phyloP scores from a whole-genome alignment of 1,284 basidiomycete genomes.

The Limonomyces culmigenus region DNA sequence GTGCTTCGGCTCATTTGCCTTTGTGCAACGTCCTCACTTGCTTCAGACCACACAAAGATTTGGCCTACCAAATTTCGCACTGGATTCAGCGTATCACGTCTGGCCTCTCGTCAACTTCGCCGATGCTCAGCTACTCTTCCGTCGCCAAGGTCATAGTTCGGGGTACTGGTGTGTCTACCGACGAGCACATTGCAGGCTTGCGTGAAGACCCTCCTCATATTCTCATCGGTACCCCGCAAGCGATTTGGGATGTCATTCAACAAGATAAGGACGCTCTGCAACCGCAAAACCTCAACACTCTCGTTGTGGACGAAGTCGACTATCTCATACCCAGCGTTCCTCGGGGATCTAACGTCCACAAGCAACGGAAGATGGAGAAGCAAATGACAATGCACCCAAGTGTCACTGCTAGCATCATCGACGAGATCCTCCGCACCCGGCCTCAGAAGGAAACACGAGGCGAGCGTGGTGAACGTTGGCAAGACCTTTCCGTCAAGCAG shows the following conservation, averaged over 20 bases:
- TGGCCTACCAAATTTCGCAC: constrained; percentile 48
- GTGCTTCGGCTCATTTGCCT: neutral
- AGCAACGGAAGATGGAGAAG: constrained; percentile 18
- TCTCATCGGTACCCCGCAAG: constrained; percentile 56
- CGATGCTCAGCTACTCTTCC: constrained; percentile 13
- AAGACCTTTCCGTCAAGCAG: constrained; percentile 3
- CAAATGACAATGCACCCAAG: constrained; percentile 35
- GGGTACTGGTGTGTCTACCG: constrained; percentile 16
- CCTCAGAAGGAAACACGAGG: no score
- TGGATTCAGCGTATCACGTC: constrained; percentile 40
- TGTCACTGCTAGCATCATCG: constrained; percentile 37
- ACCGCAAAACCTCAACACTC: constrained; percentile 27
- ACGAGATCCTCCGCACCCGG: constrained; percentile 40
- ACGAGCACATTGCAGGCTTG: constrained; percentile 20
- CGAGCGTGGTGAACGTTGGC: constrained; percentile 6
- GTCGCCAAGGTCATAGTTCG: constrained; percentile 48
- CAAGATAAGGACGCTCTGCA: constrained; percentile 24
- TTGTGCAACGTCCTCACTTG: neutral
- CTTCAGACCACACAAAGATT: constrained; percentile 46
- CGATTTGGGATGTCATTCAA: constrained; percentile 36
- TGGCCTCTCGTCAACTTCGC: constrained; percentile 11
- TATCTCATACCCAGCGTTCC: constrained; percentile 38
- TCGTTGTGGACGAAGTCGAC: constrained; percentile 64
- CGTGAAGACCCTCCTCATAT: constrained; percentile 37
- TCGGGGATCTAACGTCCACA: constrained; percentile 20